phyloP scores from a whole-genome alignment of 345 rosid genomes.

The Euclidium syriacum region DNA sequence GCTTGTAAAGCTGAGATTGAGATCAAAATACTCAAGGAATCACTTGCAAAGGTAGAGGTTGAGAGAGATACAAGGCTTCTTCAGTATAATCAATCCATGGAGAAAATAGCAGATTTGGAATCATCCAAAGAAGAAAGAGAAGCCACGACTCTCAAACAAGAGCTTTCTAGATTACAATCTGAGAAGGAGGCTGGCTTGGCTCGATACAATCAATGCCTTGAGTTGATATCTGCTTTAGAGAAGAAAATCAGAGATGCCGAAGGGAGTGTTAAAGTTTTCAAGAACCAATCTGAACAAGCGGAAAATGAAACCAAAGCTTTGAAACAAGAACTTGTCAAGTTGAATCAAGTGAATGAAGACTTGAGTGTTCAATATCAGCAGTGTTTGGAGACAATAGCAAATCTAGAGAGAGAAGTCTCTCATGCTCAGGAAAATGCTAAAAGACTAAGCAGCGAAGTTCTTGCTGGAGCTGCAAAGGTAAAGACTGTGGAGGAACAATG shows the following conservation, averaged over 20 bases:
- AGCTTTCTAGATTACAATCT: conserved; percentile 51
- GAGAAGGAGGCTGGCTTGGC: conserved; percentile 61
- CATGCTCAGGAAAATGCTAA: conserved; percentile 46
- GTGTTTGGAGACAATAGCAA: conserved; percentile 60
- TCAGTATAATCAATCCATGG: conserved; percentile 62
- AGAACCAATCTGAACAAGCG: conserved; percentile 46
- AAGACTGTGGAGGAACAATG: conserved; percentile 58
- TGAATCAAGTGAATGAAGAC: conserved; percentile 65
- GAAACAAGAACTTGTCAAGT: conserved; percentile 45
- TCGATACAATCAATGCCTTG: conserved; percentile 56
- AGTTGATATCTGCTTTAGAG: conserved; percentile 58
- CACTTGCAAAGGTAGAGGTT: conserved; percentile 52
- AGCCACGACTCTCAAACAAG: conserved; percentile 55
- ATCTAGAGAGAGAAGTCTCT: conserved; percentile 58
- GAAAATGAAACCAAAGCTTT: conserved; percentile 53
- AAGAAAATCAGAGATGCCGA: conserved; percentile 51
- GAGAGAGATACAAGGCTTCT: conserved; percentile 67
- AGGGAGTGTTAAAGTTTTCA: conserved; percentile 43
- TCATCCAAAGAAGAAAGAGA: conserved; percentile 39
- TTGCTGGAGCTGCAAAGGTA: conserved; percentile 47
- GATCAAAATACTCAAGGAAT: conserved; percentile 61
- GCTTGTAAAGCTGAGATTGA: conserved; percentile 81
- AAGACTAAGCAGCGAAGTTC: conserved; percentile 54
- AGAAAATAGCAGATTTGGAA: conserved; percentile 57
- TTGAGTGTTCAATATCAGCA: conserved; percentile 43